Conservation (phyloP, 345 rosid species). For the Carallia pectinifolia region DNA sequence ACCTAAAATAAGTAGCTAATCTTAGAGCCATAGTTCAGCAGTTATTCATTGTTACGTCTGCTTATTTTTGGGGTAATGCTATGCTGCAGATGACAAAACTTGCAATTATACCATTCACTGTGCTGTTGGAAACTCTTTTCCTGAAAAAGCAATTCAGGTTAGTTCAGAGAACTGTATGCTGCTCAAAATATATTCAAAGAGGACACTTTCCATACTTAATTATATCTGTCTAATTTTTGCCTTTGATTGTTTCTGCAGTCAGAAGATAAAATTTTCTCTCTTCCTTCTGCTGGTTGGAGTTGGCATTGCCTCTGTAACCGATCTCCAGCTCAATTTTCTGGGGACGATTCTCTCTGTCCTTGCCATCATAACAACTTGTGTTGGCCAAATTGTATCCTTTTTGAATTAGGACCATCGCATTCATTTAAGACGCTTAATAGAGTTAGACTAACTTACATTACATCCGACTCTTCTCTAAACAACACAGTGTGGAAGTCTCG, state of each 20-base stretch:
- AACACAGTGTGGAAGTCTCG: too few species aligned
- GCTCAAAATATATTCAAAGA: neutral
- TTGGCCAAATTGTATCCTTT: constrained; percentile 93
- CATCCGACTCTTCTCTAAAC: too few species aligned
- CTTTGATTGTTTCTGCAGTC: constrained; percentile 45
- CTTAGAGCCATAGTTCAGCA: too few species aligned
- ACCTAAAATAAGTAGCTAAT: too few species aligned
- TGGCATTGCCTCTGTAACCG: constrained; percentile 93
- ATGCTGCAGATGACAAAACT: constrained; percentile 90
- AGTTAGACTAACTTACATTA: too few species aligned
- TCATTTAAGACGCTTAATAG: too few species aligned
- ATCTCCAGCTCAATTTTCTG: constrained; percentile 81
- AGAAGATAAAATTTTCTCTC: constrained; percentile 69
- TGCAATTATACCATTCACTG: constrained; percentile 98
- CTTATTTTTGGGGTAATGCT: neutral
- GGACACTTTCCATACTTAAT: neutral
- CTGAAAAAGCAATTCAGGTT: constrained; percentile 92
- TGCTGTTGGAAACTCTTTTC: constrained; percentile 85
- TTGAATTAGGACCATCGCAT: too few species aligned
- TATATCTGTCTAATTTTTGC: neutral
- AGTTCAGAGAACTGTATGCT: neutral
- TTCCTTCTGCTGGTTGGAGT: constrained; percentile 73
- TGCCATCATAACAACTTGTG: constrained; percentile 88
- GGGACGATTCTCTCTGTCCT: constrained; percentile 80
- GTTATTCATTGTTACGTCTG: too few species aligned